These are phyloP conservation scores for Chenopodium album DNA, from an alignment of 148 eudicot species.

Conservation along the genomic window DNA sequence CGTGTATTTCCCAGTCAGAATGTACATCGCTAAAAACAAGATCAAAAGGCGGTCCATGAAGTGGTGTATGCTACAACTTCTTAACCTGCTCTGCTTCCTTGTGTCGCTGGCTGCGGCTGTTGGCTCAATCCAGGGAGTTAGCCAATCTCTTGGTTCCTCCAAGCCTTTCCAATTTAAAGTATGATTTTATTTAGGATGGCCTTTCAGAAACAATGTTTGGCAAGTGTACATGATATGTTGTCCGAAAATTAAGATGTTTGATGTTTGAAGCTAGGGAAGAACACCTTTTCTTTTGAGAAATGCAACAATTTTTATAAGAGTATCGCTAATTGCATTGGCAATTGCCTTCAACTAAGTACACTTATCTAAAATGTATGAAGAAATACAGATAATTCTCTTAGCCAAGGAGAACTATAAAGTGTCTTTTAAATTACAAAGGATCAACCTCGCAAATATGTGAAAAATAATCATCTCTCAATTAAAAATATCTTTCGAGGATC, in stretches of 20 bases:
- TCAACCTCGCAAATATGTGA: too few relatives aligned
- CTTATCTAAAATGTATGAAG: too few relatives aligned
- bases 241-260: not conserved
- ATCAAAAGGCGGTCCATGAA: constrained; percentile 21
- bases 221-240: not conserved
- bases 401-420: too few relatives aligned
- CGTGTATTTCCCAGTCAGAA: constrained; percentile 36
- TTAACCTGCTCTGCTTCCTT: constrained; percentile 33
- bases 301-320: too few relatives aligned
- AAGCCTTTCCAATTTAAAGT: constrained; percentile 38
- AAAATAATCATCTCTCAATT: too few relatives aligned
- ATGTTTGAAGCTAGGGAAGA: not conserved
- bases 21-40: constrained; percentile 36
- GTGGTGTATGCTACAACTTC: constrained; percentile 36
- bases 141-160: constrained; percentile 21
- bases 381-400: too few relatives aligned
- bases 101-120: constrained; percentile 37
- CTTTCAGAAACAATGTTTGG: not conserved
- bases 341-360: too few relatives aligned
- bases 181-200: not conserved
- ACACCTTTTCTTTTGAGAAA: too few relatives aligned
- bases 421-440: too few relatives aligned
- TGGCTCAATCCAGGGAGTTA: constrained; percentile 42
- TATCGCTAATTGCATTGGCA: too few relatives aligned
- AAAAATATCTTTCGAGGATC: too few relatives aligned